These are phyloP conservation scores for Diaporthe aspalathi DNA, from an alignment of 2,329 filamentous ascomycete genomes.

Conservation along the genomic window DNA sequence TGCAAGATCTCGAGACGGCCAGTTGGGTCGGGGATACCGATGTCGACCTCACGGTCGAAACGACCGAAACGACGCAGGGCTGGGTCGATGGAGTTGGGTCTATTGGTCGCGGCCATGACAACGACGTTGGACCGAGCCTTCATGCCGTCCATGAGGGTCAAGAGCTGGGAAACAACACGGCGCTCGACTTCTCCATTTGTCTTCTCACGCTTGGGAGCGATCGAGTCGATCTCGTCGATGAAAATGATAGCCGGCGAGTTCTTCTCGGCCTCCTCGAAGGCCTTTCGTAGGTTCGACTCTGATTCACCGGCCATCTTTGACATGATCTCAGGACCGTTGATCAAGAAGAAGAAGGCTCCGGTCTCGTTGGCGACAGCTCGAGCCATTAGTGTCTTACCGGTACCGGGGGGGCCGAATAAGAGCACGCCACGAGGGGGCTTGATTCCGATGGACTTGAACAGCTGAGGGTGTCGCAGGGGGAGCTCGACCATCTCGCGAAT, in stretches of 20 bases:
- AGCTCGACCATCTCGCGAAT: constrained; percentile 99
- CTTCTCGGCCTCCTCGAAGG: constrained; percentile 99
- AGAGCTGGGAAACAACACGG: constrained; percentile 95
- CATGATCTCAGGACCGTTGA: constrained; percentile 99
- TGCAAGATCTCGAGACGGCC: constrained; percentile 98
- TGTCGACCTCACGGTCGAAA: constrained; percentile 99
- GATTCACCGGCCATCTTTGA: constrained; percentile 99
- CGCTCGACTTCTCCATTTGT: constrained; percentile 99
- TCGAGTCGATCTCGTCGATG: constrained; percentile 99
- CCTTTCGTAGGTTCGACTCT: constrained; percentile 96
- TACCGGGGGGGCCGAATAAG: constrained; percentile 96
- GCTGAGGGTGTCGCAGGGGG: constrained; percentile 93
- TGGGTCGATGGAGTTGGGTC: constrained; percentile 98
- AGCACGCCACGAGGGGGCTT: constrained; percentile 98
- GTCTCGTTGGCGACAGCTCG: constrained; percentile 99
- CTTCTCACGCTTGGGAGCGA: constrained; percentile 99
- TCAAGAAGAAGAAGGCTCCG: constrained; percentile 98
- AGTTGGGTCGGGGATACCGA: constrained; percentile 96
- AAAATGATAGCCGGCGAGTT: constrained; percentile 99
- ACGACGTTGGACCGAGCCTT: constrained; percentile 99
- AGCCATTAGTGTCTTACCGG: constrained; percentile 99
- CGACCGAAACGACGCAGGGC: constrained; percentile 97
- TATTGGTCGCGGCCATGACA: constrained; percentile 99
- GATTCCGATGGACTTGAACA: constrained; percentile 99
- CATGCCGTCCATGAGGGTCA: constrained; percentile 99